Evolutionary conservation across 129 eudicot genomes (phyloP), one percentile per base, ranked within the genome.

Genomic region (Heracleum sosnowskyi): DNA sequence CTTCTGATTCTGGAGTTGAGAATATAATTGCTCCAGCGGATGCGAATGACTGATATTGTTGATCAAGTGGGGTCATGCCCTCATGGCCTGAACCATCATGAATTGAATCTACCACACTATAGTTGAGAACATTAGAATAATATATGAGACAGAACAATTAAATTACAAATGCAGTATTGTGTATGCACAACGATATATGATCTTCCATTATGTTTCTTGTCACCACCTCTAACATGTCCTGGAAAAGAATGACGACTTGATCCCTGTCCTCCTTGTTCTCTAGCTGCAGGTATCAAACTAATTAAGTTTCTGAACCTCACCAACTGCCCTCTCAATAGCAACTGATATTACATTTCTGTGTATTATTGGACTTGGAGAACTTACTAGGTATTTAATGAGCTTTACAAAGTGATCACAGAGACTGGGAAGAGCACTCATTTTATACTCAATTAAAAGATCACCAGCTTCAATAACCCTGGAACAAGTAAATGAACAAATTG

Each of bases 171-270:
- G 22, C 11, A n/a, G 15, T 78, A n/a, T n/a, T n/a, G n/a, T 36
- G 44, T n/a, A n/a, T n/a, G 53, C 47, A 49, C n/a, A 2, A 11
- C 62, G 88, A 81, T 82, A 88, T 81, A 26, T 84, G 95, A 86
- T 93, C 97, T 81, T 96, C 99, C 90, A 79, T 92, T 78, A 96
- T 96, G 81, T 96, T 97, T 83, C 95, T 90, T 55, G 97, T 90
- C 78, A 96, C 99, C 79, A 92, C 97, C 88, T 96, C 99, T 33
- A 90, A 83, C 99, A 92, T 96, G 80, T 96, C 99, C 89, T 96
- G 99, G 85, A 92, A 90, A 78, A 89, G 96, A 80, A 96, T 90
- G 36, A 96, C 99, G 76, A 96, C 99, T 86, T 90, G 99, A 87
- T 96, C 97, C 82, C 93, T 81, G 42, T 96, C 95, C 84, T 92